phyloP scores from a whole-genome alignment of 176 grass and related monocot species.

The Otatea glauca region DNA sequence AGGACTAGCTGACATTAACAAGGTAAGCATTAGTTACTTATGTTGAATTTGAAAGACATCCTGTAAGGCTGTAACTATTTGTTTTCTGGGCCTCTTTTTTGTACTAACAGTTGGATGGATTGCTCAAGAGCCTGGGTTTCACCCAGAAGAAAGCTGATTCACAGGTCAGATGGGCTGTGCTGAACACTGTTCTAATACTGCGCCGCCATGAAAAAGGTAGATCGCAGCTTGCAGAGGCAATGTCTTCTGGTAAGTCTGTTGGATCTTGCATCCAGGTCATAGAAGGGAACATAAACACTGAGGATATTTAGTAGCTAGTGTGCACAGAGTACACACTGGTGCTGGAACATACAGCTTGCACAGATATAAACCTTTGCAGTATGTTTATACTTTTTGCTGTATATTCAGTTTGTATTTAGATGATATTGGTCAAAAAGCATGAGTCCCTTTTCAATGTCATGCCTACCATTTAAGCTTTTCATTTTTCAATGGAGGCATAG shows the following conservation, averaged over 20 bases:
- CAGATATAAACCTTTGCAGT: neutral
- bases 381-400: neutral
- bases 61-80: neutral
- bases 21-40: slow-evolving; percentile 50
- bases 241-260: slow-evolving; percentile 49
- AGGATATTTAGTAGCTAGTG: slow-evolving; percentile 43
- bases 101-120: slow-evolving; percentile 42
- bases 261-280: slow-evolving; percentile 51
- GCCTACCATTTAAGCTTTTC: neutral
- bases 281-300: slow-evolving; percentile 46
- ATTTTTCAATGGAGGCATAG: neutral
- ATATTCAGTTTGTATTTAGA: slow-evolving; percentile 11
- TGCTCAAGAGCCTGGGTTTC: slow-evolving; percentile 50
- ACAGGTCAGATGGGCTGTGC: slow-evolving; percentile 57
- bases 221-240: slow-evolving; percentile 50
- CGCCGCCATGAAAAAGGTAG: slow-evolving; percentile 54
- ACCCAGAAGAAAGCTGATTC: slow-evolving; percentile 60
- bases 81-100: neutral
- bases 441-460: neutral
- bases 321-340: neutral
- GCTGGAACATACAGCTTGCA: neutral
- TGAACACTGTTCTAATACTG: slow-evolving; percentile 45
- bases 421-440: neutral
- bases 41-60: neutral
- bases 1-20: slow-evolving; percentile 65